A percentile compares a stretch with the other conserved stretches of the same genome.
Conservation (phyloP, 2,329 filamentous ascomycete species). For the Capronia coronata region DNA sequence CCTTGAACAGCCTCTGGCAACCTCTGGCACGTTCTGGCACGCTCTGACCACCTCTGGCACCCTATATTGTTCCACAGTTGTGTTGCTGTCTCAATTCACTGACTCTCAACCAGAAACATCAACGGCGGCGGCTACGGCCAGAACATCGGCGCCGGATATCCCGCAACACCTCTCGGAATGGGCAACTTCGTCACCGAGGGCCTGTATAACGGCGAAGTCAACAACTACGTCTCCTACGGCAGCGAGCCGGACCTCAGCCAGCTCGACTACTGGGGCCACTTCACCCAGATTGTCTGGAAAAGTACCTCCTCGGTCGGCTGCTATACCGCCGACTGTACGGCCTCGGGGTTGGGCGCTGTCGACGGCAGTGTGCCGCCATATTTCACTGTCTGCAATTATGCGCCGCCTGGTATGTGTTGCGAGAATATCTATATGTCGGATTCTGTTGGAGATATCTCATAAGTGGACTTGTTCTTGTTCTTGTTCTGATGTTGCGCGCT, state of each 20-base stretch:
- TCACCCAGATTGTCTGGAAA: constrained; percentile 68
- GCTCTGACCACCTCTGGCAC: too few relatives aligned
- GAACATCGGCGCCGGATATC: constrained; percentile 72
- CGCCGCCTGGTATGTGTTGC: constrained; percentile 59
- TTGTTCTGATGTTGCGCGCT: too few relatives aligned
- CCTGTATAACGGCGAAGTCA: constrained; percentile 81
- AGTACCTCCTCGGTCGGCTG: constrained; percentile 51
- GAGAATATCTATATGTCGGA: neutral
- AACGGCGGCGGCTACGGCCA: constrained; percentile 69
- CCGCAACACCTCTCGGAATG: constrained; percentile 35
- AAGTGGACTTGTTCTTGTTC: too few relatives aligned
- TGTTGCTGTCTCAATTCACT: neutral
- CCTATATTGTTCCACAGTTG: neutral
- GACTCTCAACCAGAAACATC: constrained; percentile 37
- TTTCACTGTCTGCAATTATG: constrained; percentile 87
- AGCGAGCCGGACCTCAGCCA: constrained; percentile 52
- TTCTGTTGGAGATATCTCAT: too few relatives aligned
- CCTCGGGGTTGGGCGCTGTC: constrained; percentile 35
- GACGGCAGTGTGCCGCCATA: constrained; percentile 45
- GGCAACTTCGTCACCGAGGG: constrained; percentile 65
- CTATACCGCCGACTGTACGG: constrained; percentile 36
- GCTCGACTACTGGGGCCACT: constrained; percentile 66
- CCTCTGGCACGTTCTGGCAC: too few relatives aligned
- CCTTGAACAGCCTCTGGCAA: too few relatives aligned
- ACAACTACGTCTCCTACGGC: constrained; percentile 49